These are phyloP conservation scores for Polyporus tsugae DNA, from an alignment of 1,284 basidiomycete genomes.

Conservation along the genomic window DNA sequence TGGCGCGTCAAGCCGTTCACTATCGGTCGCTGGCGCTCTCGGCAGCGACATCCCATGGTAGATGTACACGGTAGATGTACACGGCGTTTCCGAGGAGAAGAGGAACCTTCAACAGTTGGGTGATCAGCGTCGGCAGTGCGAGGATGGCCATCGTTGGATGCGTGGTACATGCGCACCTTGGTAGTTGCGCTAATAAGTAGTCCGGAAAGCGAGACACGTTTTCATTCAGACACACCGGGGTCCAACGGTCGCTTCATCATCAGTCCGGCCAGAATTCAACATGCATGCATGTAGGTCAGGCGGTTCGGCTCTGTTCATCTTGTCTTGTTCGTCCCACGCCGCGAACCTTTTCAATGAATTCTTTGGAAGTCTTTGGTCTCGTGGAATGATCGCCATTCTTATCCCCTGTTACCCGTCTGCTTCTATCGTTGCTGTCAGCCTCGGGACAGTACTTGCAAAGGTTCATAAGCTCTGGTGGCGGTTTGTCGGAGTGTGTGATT, in stretches of 20 bases:
- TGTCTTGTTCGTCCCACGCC: no score
- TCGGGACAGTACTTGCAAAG: no score
- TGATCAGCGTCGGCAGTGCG: not conserved
- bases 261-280: no score
- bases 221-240: not conserved
- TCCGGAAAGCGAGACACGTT: not conserved
- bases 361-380: no score
- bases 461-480: no score
- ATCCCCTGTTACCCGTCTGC: not conserved
- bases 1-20: not conserved
- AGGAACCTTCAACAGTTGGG: not conserved
- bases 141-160: not conserved
- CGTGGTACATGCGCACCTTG: no score
- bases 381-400: no score
- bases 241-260: no score
- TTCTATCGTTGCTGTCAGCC: not conserved
- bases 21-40: not conserved
- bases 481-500: no score
- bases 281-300: no score
- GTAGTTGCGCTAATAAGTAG: not conserved
- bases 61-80: no score
- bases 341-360: not conserved
- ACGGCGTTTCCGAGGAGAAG: conserved; percentile 1
- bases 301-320: not conserved
- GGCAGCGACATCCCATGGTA: conserved; percentile 3